A percentile compares a stretch with the other conserved stretches of the same genome.
Conservation (phyloP, 1,284 basidiomycete genomes). For the Malassezia sympodialis region DNA sequence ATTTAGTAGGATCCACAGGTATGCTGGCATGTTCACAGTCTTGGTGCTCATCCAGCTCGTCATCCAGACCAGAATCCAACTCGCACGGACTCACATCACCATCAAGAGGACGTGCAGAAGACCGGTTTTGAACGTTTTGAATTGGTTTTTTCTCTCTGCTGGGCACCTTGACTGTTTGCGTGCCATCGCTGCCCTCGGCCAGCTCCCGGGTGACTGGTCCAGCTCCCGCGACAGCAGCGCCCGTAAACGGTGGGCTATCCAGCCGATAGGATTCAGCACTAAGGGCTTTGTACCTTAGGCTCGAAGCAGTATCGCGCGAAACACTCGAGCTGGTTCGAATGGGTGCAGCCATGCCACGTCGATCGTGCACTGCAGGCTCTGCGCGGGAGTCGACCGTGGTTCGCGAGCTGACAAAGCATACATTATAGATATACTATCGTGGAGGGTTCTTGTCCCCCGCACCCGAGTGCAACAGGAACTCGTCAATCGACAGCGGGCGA, state of each 20-base stretch:
- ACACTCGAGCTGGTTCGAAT: not conserved
- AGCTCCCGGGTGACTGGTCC: constrained; percentile 29
- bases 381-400: not conserved
- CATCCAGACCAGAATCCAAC: constrained; percentile 21
- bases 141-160: constrained; percentile 18
- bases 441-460: not conserved
- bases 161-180: constrained; percentile 15
- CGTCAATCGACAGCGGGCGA: not conserved
- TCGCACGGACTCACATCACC: constrained; percentile 31
- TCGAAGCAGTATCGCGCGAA: constrained; percentile 2
- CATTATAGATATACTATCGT: not conserved
- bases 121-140: constrained; percentile 17
- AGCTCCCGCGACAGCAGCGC: constrained; percentile 32
- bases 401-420: not conserved
- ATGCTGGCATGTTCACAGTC: not conserved
- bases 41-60: constrained; percentile 25
- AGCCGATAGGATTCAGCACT: constrained; percentile 43
- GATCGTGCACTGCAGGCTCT: not conserved
- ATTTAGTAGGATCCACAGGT: not conserved
- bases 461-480: not conserved
- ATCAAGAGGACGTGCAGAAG: constrained; percentile 24
- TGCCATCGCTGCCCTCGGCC: constrained; percentile 5
- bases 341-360: not conserved
- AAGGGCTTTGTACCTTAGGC: constrained; percentile 41
- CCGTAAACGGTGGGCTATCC: constrained; percentile 46